Base-by-base conservation (phyloP, 768 basidiomycete genomes). In the Amanita fuliginea region DNA sequence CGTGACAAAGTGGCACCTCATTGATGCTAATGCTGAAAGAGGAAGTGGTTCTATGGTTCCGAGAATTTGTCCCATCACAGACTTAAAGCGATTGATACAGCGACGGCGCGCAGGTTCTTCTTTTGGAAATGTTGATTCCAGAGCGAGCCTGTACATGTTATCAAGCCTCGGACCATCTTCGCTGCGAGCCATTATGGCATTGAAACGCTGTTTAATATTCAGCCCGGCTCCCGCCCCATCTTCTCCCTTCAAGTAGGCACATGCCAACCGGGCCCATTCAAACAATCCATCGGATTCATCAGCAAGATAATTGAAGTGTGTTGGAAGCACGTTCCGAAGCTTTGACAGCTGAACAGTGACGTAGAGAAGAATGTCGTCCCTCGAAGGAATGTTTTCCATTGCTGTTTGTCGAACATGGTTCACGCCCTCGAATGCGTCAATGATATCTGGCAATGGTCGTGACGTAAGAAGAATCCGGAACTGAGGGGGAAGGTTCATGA, bases 181-280 rank as follows among this genome's bases (percentile, higher is more conserved):
- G 10, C 21, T 40, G 39, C 39, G 39, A 22, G 39, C n/a, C 39
- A 40, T 40, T 3, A 40, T 16, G 39, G n/a, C 39, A 13, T 13
- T 40, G 39, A 40, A 40, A 40, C 39, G 39, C 39, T 18, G 13
- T 22, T 40, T 18, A 3, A 9, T 4, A 22, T 10, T 18, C 8
- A 40, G 5, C 16, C 39, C 39, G 2, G 39, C 39, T 2, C 33
- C 33, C 8, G 33, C 33, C 10, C 33, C 22, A 24, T 24, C 47
- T 19, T 53, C 55, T 9, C 10, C 41, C 19, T 21, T 21, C 33
- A 65, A 56, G 21, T 57, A 61, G 8, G 41, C 49, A 52, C 60
- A 63, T 6, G 57, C 64, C 2, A 65, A 62, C 11, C 51, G 57
- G 1, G 66, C 64, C 65, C 64, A 67, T 44, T 65, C 60, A 44